Evolutionary conservation across 1,284 basidiomycete genomes (phyloP).

Genomic region (Sporisorium graminicola): DNA sequence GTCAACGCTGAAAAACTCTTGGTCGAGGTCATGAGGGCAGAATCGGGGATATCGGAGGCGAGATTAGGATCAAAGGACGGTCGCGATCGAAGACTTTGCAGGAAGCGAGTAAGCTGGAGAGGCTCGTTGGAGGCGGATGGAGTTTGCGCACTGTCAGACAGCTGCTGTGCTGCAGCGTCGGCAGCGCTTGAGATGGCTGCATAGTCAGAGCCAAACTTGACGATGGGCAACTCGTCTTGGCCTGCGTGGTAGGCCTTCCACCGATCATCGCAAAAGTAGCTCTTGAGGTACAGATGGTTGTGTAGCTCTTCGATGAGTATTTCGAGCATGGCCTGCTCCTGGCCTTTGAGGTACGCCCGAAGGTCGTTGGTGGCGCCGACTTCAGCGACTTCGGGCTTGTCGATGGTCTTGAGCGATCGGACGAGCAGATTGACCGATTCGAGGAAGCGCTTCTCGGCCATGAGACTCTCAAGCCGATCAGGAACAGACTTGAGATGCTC

Average conservation of each 20-base stretch:
- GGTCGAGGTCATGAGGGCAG: conserved; percentile 37
- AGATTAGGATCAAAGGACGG: conserved; percentile 51
- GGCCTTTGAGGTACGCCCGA: conserved; percentile 83
- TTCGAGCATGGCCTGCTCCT: conserved; percentile 77
- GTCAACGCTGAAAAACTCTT: conserved; percentile 43
- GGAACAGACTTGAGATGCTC: conserved; percentile 86
- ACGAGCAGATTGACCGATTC: conserved; percentile 90
- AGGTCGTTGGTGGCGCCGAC: conserved; percentile 93
- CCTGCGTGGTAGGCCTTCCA: conserved; percentile 88
- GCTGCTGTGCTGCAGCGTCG: not conserved
- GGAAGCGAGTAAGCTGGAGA: conserved; percentile 48
- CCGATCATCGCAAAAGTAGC: conserved; percentile 92
- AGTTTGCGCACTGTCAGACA: not conserved
- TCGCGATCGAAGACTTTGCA: conserved; percentile 47
- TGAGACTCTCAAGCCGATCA: conserved; percentile 90
- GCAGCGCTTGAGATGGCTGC: not conserved
- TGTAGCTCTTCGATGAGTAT: conserved; percentile 96
- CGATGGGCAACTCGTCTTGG: conserved; percentile 74
- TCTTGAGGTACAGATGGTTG: conserved; percentile 96
- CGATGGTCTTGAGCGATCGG: conserved; percentile 88
- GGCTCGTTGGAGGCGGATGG: conserved; percentile 10
- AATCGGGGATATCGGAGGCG: conserved; percentile 44
- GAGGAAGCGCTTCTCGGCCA: conserved; percentile 92
- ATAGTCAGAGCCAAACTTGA: conserved; percentile 59
- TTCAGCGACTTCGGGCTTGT: conserved; percentile 90